Base-by-base conservation (phyloP, 2,329 filamentous ascomycete species). In the Sporothrix curviconia region DNA sequence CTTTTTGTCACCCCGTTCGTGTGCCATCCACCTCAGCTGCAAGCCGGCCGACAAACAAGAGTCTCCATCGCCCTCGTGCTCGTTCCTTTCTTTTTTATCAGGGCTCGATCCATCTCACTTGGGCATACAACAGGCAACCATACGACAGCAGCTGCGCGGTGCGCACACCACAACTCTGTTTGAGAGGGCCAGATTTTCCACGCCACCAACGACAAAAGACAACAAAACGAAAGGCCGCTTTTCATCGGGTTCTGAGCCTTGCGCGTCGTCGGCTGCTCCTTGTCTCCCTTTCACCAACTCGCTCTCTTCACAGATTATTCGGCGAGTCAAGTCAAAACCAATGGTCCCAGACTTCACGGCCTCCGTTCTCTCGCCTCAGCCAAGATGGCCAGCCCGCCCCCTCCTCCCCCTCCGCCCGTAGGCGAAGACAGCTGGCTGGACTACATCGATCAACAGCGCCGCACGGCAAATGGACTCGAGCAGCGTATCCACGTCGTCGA, bases 401-500 rank as follows among this genome's bases (percentile, higher is more conserved):
- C 64, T 25, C 57, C 63, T 25, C 55, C 58, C 37, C 49, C 60
- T 17, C 46, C 60, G 14, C 85, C 87, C 46, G 78, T 90, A 63
- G 87, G 87, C 65, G 89, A 94, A 74, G 83, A 87, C 59, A 81
- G 80, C 68, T 94, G 89, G 89, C 72, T 87, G 64, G 86, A 87
- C 64, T 89, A 87, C 71, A 79, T 92, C 62, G 83, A 89, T 61
- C 89, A 92, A 70, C 82, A 87, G 64, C 81, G 79, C 57, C 75
- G 79, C 71, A 73, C 76, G 72, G 75, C 86, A 67, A 68, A 75
- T 67, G 73, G 85, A 67, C 71, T 88, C 56, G 86, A 90, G 60
- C 80, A 83, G 65, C 83, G 86, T 64, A 79, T 90, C 67, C 78
- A 79, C 60, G 77, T 89, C 49, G 78, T 91, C 66, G 89, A 92